Percentiles rank a stretch among this genome's conserved stretches.
Conservation (phyloP, 2,329 filamentous ascomycete genomes). For the Sclerotinia glacialis region DNA sequence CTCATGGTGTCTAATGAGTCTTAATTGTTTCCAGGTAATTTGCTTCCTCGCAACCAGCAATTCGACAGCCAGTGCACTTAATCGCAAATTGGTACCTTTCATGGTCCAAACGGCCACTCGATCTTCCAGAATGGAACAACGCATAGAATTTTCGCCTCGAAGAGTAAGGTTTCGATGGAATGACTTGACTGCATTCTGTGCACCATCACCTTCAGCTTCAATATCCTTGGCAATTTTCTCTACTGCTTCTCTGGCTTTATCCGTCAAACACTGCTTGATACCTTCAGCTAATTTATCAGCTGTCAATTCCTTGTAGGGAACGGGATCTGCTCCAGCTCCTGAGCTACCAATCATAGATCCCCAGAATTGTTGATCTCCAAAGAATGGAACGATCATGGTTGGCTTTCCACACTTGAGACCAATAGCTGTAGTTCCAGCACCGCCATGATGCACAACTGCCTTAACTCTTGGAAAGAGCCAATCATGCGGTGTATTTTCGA, state of each 20-base stretch:
- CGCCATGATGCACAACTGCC: conserved; percentile 72
- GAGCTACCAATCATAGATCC: conserved; percentile 64
- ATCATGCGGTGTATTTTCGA: conserved; percentile 73
- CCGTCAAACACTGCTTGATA: conserved; percentile 64
- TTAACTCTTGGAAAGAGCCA: conserved; percentile 69
- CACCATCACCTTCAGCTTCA: conserved; percentile 62
- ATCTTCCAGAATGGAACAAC: conserved; percentile 64
- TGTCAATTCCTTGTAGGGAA: conserved; percentile 66
- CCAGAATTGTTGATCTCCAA: conserved; percentile 79
- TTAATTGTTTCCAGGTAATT: conserved; percentile 60
- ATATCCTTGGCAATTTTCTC: conserved; percentile 60
- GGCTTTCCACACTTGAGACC: conserved; percentile 69
- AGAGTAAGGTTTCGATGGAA: conserved; percentile 62
- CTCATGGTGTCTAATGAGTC: conserved; percentile 63
- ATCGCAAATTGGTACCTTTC: conserved; percentile 56
- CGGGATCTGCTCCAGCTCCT: conserved; percentile 62
- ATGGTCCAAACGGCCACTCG: conserved; percentile 64
- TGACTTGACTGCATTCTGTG: conserved; percentile 63
- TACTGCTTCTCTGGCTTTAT: conserved; percentile 57
- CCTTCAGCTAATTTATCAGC: conserved; percentile 65
- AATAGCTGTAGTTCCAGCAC: conserved; percentile 73
- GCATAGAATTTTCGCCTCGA: conserved; percentile 53
- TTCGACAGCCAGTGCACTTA: conserved; percentile 64
- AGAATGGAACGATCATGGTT: conserved; percentile 76
- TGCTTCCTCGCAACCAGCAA: conserved; percentile 60